Percentiles rank a stretch among this genome's conserved stretches.
Conservation (phyloP, 441 rosid genomes). For the Erodium texanum region DNA sequence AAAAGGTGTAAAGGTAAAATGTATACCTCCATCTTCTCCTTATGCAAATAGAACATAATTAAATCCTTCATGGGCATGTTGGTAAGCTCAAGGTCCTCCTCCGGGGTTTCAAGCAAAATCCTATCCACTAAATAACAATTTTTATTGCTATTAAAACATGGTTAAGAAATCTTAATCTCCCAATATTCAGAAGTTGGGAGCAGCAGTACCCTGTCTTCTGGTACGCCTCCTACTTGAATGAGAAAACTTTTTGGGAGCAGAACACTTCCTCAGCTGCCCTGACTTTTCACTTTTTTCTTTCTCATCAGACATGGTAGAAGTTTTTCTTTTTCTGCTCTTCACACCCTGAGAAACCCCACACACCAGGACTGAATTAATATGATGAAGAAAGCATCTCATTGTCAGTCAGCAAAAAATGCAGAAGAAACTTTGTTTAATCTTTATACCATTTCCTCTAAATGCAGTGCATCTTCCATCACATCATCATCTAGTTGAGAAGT, state of each 20-base stretch:
- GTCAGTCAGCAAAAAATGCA: not conserved
- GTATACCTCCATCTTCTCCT: conserved; percentile 52
- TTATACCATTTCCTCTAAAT: conserved; percentile 33
- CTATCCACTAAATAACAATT: conserved; percentile 39
- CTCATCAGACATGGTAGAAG: conserved; percentile 20
- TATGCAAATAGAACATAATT: conserved; percentile 57
- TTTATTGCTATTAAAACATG: no score
- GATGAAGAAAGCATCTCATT: conserved; percentile 5
- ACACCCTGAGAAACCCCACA: conserved; percentile 22
- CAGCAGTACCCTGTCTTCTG: conserved; percentile 41
- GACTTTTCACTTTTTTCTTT: conserved; percentile 22
- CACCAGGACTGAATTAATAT: not conserved
- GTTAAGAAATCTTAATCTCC: no score
- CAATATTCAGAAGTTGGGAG: conserved; percentile 5
- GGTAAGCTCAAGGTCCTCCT: conserved; percentile 49
- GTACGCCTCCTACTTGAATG: conserved; percentile 67
- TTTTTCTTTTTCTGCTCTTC: conserved; percentile 22
- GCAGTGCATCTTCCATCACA: conserved; percentile 19
- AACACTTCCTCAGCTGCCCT: conserved; percentile 34
- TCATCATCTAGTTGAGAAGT: conserved; percentile 19
- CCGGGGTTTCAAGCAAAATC: conserved; percentile 64
- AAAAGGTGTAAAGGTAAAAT: not conserved
- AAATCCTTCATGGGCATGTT: conserved; percentile 61
- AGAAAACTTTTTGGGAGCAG: conserved; percentile 48
- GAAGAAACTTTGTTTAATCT: no score